Base-by-base conservation (phyloP, 805 yeast species). In the Yarrowia sp. region DNA sequence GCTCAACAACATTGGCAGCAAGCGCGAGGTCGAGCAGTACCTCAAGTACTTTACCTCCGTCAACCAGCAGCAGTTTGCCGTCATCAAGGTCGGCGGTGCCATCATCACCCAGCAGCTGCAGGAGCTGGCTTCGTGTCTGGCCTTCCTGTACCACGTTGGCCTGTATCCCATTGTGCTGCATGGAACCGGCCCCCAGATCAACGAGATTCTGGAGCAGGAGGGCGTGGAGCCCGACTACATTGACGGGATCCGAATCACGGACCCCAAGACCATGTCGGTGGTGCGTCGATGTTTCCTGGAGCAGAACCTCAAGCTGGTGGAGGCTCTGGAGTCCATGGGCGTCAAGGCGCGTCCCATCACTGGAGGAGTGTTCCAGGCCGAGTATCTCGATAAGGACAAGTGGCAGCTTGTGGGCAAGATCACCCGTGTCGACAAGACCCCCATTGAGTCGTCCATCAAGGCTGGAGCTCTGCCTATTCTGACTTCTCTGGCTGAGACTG, bases 111-210 rank as follows among this genome's bases (percentile, higher is more conserved):
- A 95, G 71, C 95, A 93, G 72, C 79, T 95, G 68, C 89, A 92
- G 9, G 97, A 93, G 78, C 80, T 95, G 71, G 99, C 99, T 0
- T 90, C 97, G 0, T 92, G 98, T 73, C 81, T 95, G 68, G 98
- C 98, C 4, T 95, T 95, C 77, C 80, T 95, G 69, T 95, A 95
- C 80, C 99, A 95, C 74, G 97, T 95, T 61, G 99, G 99, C 11
- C 83, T 95, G 67, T 95, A 92, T 73, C 99, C 99, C 31, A 92
- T 95, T 68, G 96, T 95, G 9, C 83, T 95, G 66, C 99, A 95
- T 74, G 99, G 99, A 33, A 95, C 99, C 1, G 99, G 99, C 17
- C 99, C 99, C 7, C 99, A 95, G 78, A 95, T 95, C 79, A 95
- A 95, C 75, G 96, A 89, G 72, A 84, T 92, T 70, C 82, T 95